These are phyloP conservation scores for Cyberlindnera nakhonratchasimensis DNA, from an alignment of 805 yeast genomes.

Conservation along the genomic window DNA sequence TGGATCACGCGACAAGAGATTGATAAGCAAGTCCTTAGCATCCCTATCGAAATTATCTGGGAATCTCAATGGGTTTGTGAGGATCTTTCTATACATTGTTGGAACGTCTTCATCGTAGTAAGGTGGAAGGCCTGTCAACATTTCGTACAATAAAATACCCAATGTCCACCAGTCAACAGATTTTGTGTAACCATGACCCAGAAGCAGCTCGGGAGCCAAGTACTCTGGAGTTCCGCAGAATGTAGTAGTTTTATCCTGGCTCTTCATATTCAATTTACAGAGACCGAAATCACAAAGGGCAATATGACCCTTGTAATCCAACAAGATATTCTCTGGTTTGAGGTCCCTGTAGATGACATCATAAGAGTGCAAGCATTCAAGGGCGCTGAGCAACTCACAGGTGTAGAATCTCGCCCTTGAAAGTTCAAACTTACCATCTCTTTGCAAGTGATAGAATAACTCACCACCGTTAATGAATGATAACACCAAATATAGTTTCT, in stretches of 20 bases:
- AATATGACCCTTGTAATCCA: constrained; percentile 96
- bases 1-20: constrained; percentile 83
- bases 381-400: constrained; percentile 89
- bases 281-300: constrained; percentile 97
- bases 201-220: constrained; percentile 87
- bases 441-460: constrained; percentile 88
- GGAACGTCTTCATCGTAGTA: constrained; percentile 93
- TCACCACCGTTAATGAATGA: constrained; percentile 98
- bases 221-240: constrained; percentile 99
- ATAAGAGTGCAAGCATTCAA: constrained; percentile 86
- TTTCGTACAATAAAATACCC: constrained; percentile 89
- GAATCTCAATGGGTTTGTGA: constrained; percentile 84
- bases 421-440: constrained; percentile 83
- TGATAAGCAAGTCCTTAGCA: constrained; percentile 75
- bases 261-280: constrained; percentile 92
- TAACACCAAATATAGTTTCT: constrained; percentile 83
- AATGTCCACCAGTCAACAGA: constrained; percentile 99
- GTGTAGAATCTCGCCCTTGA: constrained; percentile 90
- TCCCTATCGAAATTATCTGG: constrained; percentile 85
- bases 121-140: constrained; percentile 97
- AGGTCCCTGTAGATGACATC: constrained; percentile 93
- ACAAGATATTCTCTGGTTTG: constrained; percentile 91
- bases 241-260: constrained; percentile 83
- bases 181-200: constrained; percentile 92
- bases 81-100: constrained; percentile 89